Evolutionary conservation across 2,329 filamentous ascomycete genomes (phyloP).

Genomic region (Arthrobotrys iridis): DNA sequence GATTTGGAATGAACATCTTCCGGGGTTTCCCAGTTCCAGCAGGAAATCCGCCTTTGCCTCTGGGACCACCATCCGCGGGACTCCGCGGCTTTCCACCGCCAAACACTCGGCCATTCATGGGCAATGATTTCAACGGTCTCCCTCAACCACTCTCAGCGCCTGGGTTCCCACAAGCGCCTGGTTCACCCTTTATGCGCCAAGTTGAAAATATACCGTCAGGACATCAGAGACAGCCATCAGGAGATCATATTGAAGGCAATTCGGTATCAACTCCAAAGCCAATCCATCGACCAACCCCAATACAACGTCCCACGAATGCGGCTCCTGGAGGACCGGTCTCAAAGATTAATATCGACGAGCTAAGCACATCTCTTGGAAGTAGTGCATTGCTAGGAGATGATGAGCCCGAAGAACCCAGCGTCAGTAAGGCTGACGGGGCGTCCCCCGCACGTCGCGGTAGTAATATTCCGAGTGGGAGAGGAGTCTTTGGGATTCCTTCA

Average conservation of each 20-base stretch:
- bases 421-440: conserved; percentile 59
- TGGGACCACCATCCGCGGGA: conserved; percentile 54
- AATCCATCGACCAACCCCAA: conserved; percentile 83
- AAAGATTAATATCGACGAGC: conserved; percentile 70
- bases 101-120: conserved; percentile 29
- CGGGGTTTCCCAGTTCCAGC: conserved; percentile 68
- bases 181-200: conserved; percentile 42
- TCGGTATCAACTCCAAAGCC: conserved; percentile 65
- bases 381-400: conserved; percentile 82
- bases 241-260: conserved; percentile 35
- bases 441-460: conserved; percentile 65
- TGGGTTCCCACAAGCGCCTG: conserved; percentile 33
- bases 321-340: conserved; percentile 62
- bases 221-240: conserved; percentile 48
- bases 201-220: conserved; percentile 31
- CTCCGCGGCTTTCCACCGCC: conserved; percentile 36
- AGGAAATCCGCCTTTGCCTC: conserved; percentile 60
- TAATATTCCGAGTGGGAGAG: conserved; percentile 66
- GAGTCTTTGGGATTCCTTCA: conserved; percentile 61
- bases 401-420: conserved; percentile 72
- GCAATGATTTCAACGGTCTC: conserved; percentile 27
- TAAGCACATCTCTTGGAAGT: conserved; percentile 84
- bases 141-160: conserved; percentile 20
- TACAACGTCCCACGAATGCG: conserved; percentile 83
- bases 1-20: conserved; percentile 66